A percentile compares a stretch with the other conserved stretches of the same genome.
These are phyloP conservation scores for Parascedosporium putredinis DNA, from an alignment of 2,329 filamentous ascomycete genomes.

Conservation along the genomic window DNA sequence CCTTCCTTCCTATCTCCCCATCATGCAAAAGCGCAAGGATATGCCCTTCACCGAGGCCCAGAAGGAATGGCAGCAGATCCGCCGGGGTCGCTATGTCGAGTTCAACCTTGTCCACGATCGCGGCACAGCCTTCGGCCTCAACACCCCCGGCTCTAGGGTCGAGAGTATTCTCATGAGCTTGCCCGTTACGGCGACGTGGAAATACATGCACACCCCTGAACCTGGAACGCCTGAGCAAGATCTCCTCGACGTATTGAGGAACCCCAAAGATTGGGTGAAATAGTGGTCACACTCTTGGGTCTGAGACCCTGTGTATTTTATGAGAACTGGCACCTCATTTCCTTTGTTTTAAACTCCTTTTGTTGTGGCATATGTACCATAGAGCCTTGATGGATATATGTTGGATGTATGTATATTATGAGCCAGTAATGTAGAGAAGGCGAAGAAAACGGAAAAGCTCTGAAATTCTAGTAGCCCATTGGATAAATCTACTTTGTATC, in stretches of 20 bases:
- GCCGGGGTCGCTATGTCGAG: slow-evolving; percentile 91
- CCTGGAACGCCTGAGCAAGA: slow-evolving; percentile 68
- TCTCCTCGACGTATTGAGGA: slow-evolving; percentile 60
- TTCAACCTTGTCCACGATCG: slow-evolving; percentile 97
- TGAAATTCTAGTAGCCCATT: not conserved
- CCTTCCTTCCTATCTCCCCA: slow-evolving; percentile 81
- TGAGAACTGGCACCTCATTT: no score
- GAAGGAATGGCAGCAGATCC: slow-evolving; percentile 94
- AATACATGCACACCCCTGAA: slow-evolving; percentile 85
- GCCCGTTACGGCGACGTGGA: slow-evolving; percentile 85
- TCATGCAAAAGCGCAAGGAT: slow-evolving; percentile 78
- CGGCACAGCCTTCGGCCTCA: slow-evolving; percentile 86
- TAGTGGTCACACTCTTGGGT: no score
- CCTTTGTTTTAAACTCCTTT: no score
- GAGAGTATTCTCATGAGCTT: slow-evolving; percentile 98
- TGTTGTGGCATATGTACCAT: no score
- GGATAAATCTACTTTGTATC: no score
- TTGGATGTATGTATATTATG: no score
- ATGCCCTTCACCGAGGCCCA: slow-evolving; percentile 80
- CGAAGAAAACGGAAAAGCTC: not conserved
- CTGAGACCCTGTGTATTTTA: not conserved
- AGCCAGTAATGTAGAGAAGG: no score
- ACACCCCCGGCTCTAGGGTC: slow-evolving; percentile 80
- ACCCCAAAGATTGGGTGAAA: slow-evolving; percentile 58
- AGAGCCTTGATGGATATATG: no score